Base-by-base conservation (phyloP, 2,329 filamentous ascomycete genomes). In the Pestalotiopsis sp. region DNA sequence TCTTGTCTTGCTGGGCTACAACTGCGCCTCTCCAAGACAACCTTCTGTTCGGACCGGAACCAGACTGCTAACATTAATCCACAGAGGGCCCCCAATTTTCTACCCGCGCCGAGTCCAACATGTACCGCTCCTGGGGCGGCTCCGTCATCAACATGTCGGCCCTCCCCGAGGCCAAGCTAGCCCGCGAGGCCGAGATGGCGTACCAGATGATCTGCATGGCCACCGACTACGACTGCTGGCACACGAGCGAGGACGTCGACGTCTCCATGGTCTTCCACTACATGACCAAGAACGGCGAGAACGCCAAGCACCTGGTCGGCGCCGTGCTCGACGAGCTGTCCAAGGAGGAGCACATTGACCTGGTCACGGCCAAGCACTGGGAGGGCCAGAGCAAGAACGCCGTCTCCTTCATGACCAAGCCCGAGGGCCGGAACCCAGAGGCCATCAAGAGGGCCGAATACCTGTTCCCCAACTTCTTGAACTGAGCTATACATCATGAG, bases 121-220 rank as follows among this genome's bases (percentile, higher is more conserved):
- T 99, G 84, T 99, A 99, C 87, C 93, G 96, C 74, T 87, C 90
- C 70, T 98, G 94, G 93, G 95, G 95, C 75, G 95, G 95, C 74
- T 92, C 89, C 73, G 93, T 98, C 66, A 98, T 99, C 86, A 98
- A 98, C 88, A 99, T 99, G 96, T 97, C 93, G 59, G 92, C 92
- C 14, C 87, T 99, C 17, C 96, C 96, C 23, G 96, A 99, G 84
- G 93, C 95, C 64, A 99, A 99, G 86, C 90, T 99, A 23, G 96
- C 96, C 11, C 91, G 93, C 67, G 96, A 99, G 84, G 96, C 96
- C 27, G 96, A 99, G 85, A 92, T 99, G 75, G 92, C 92, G 45
- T 98, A 98, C 82, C 94, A 97, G 84, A 97, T 98, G 89, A 97
- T 99, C 77, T 97, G 95, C 86, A 99, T 99, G 96, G 93, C 94